Conservation (phyloP, 2,329 filamentous ascomycete species). For the Karstenula rhodostoma region DNA sequence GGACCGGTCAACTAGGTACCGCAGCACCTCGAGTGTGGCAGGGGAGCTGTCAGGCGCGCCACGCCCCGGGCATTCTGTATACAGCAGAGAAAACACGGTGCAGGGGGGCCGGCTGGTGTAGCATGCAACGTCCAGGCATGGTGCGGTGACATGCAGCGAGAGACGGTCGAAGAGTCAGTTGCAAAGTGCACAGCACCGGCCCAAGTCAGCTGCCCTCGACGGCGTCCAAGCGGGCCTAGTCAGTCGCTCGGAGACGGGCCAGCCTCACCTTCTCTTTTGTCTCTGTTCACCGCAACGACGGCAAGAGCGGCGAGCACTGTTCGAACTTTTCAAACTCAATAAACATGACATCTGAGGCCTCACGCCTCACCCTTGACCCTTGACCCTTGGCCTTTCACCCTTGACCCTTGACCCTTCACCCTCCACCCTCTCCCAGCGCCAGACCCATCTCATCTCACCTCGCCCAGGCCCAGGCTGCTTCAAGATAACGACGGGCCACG, state of each 20-base stretch:
- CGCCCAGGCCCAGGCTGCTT: not conserved
- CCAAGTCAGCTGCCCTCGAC: not conserved
- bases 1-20: not conserved
- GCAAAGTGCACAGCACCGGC: not conserved
- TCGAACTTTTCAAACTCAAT: too few species aligned
- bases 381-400: too few species aligned
- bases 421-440: not conserved
- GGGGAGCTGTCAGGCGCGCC: not conserved
- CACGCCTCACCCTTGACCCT: not conserved
- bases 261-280: not conserved
- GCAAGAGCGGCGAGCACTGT: constrained; percentile 1
- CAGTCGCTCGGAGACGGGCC: not conserved
- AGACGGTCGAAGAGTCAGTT: constrained; percentile 7
- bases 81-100: not conserved
- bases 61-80: not conserved
- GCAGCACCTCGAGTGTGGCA: not conserved
- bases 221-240: not conserved
- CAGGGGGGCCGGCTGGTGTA: not conserved
- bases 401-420: too few species aligned
- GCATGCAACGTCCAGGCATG: not conserved
- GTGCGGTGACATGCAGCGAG: constrained; percentile 7
- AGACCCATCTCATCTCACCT: not conserved
- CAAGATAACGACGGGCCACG: constrained; percentile 16
- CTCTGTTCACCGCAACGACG: not conserved
- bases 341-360: too few species aligned